Evolutionary conservation across 495 filamentous ascomycete genomes (phyloP), one percentile per base, ranked within the genome.

Genomic region (Aspergillus haitiensis): DNA sequence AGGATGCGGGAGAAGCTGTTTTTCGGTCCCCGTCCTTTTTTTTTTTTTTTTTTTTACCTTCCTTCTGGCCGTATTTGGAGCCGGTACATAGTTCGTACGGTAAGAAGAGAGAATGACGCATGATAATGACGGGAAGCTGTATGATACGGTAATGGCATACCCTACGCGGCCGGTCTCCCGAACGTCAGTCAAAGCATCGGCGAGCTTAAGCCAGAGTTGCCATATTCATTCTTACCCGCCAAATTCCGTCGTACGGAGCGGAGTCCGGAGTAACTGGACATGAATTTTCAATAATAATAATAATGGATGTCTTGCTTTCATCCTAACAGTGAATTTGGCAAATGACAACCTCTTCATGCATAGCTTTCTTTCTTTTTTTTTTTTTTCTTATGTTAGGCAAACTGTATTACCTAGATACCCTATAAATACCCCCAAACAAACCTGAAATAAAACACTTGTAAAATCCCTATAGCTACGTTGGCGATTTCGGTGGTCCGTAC

Each of bases 11-110:
- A 60, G 61, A 59, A 60, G 64, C 64, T 62, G 58, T 67, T 60
- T 69, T 70, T 67, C 67, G 61, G 62, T 60, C 52, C 54, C 67
- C 58, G 36, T 56, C 55, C 39, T 55, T 32, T 32, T 65, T 66
- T 72, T 71, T 72, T 72, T 27, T 27, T 27, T 27, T 27, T 27
- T 55, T 32, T 32, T 65, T 65, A 70, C 70, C 71, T 72, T 70
- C 72, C 70, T 69, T 72, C 60, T 71, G 68, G 59, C 72, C 70
- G 69, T 74, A 70, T 64, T 34, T 72, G 73, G 72, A 68, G 65
- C 71, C 71, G 74, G 72, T 76, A 75, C 68, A 47, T 59, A 64
- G 64, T 62, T 49, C 37, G 64, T 67, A 65, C 56, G 42, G 56
- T 64, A 63, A 68, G 36, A 53, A 55, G 60, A 58, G 64, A 59